Evolutionary conservation across 192 early-diverging fungal species (phyloP).

Genomic region (Chytriomyces confervae): DNA sequence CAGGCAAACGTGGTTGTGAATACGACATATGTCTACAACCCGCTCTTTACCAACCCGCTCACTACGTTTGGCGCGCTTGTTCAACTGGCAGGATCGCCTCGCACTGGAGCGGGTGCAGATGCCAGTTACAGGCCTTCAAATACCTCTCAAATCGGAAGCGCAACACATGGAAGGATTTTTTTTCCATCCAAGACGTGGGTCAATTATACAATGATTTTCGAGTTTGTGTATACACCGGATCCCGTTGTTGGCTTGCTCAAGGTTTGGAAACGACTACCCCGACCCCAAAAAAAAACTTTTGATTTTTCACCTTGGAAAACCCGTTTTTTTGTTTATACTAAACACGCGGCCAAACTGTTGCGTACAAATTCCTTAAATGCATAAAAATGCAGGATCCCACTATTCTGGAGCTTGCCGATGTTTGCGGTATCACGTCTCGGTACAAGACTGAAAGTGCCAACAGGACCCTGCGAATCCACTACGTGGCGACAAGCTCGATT

Average conservation of each 20-base stretch:
- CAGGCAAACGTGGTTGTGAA: constrained; percentile 30
- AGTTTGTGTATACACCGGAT: constrained; percentile 30
- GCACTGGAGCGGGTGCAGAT: not conserved
- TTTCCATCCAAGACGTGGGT: constrained; percentile 29
- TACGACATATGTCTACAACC: constrained; percentile 1
- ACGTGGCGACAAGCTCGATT: constrained; percentile 27
- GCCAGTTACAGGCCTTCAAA: constrained; percentile 10
- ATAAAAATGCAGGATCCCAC: not conserved
- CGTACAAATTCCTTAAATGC: too few relatives aligned
- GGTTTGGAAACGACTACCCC: not conserved
- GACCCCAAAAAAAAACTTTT: not conserved
- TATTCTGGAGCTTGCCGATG: constrained; percentile 29
- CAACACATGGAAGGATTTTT: constrained; percentile 5
- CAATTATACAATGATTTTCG: constrained; percentile 40
- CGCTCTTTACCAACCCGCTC: constrained; percentile 2
- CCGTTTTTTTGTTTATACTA: not conserved
- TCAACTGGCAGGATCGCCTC: not conserved
- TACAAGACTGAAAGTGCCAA: not conserved
- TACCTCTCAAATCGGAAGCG: constrained; percentile 29
- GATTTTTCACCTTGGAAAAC: not conserved
- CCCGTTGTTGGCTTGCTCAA: constrained; percentile 30
- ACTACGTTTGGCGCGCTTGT: constrained; percentile 6
- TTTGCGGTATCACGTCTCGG: constrained; percentile 34
- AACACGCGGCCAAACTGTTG: not conserved
- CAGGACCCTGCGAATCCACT: constrained; percentile 22